Evolutionary conservation across 495 filamentous ascomycete genomes (phyloP).

Genomic region (Xylaria curta): DNA sequence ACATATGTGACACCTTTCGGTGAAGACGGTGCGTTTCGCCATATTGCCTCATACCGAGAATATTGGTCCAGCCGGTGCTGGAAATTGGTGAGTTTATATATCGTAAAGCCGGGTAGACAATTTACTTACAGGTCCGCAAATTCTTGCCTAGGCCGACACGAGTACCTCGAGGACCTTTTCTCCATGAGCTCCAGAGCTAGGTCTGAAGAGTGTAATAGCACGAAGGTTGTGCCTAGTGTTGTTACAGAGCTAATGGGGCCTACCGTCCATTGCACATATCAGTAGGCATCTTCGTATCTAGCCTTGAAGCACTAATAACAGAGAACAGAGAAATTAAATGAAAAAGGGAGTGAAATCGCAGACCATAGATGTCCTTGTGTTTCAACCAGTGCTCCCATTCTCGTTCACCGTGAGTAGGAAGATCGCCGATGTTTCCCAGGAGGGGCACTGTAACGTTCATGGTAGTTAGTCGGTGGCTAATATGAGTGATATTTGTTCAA

Average conservation of each 20-base stretch:
- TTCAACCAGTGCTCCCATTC: constrained; percentile 55
- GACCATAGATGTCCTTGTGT: constrained; percentile 54
- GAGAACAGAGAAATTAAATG: background rate
- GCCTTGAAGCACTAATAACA: background rate
- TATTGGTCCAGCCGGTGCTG: constrained; percentile 38
- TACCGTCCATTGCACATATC: background rate
- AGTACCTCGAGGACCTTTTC: constrained; percentile 49
- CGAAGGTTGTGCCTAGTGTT: constrained; percentile 48
- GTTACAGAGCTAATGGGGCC: constrained; percentile 57
- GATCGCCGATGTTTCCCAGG: constrained; percentile 51
- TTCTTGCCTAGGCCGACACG: constrained; percentile 41
- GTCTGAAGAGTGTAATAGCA: constrained; percentile 52
- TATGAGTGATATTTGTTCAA: background rate
- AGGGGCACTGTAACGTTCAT: constrained; percentile 34
- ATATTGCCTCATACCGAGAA: constrained; percentile 40
- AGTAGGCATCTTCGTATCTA: background rate
- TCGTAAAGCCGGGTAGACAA: background rate
- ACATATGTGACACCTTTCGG: constrained; percentile 44
- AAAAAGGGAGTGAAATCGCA: background rate
- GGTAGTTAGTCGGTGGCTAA: background rate
- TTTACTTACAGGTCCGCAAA: constrained; percentile 14
- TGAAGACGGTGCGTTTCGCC: constrained; percentile 42
- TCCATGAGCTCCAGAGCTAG: constrained; percentile 52
- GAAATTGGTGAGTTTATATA: background rate
- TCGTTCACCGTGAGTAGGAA: constrained; percentile 40